Evolutionary conservation across 345 rosid species (phyloP).

Genomic region (Eucalyptus curtisii): DNA sequence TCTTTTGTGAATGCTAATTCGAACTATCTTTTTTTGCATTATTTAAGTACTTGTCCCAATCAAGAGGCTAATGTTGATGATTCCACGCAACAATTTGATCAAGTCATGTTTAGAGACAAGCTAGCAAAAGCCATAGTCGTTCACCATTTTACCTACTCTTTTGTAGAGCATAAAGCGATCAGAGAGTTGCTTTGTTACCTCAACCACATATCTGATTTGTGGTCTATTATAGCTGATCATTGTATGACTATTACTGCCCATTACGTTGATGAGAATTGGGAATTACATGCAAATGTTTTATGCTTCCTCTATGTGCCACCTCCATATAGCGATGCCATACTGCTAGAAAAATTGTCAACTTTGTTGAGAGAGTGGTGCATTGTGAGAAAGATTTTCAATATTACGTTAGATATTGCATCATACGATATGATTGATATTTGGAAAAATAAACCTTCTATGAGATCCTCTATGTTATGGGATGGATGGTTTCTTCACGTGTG

Average conservation of each 20-base stretch:
- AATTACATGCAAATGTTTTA: no score
- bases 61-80: background rate
- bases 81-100: rapidly evolving
- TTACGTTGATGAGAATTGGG: background rate
- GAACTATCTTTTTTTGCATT: no score
- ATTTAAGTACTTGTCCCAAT: background rate
- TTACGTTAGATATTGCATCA: background rate
- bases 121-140: background rate
- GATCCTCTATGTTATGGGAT: background rate
- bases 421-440: background rate
- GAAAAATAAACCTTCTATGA: background rate
- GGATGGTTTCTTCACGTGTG: background rate
- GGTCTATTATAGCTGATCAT: no score
- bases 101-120: background rate
- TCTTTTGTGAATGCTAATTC: no score
- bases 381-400: background rate
- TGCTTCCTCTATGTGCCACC: background rate
- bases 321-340: background rate
- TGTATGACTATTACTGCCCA: no score
- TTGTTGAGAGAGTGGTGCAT: background rate
- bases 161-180: background rate
- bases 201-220: no score
- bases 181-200: background rate
- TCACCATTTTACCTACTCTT: background rate
- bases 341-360: background rate